Percentiles rank a stretch among this genome's conserved stretches.
These are phyloP conservation scores for Magnaporthiopsis rhizophila DNA, from an alignment of 2,329 filamentous ascomycete genomes.

Conservation along the genomic window DNA sequence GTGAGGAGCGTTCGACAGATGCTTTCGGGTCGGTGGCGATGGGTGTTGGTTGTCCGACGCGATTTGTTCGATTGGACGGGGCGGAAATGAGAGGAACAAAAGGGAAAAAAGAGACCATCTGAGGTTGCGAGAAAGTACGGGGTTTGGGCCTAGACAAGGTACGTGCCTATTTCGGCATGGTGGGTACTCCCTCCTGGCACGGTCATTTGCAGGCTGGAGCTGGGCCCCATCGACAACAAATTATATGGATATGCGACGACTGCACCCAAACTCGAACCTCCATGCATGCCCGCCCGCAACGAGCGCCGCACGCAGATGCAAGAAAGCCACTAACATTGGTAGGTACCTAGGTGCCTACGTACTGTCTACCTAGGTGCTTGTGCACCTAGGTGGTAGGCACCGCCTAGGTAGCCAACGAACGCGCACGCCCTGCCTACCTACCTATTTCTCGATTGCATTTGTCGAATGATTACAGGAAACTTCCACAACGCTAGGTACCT, in stretches of 20 bases:
- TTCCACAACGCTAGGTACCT: too few relatives aligned
- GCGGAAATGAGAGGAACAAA: slow-evolving; percentile 5
- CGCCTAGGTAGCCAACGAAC: too few relatives aligned
- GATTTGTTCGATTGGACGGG: slow-evolving; percentile 5
- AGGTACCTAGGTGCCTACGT: too few relatives aligned
- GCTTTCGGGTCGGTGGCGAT: slow-evolving; percentile 14
- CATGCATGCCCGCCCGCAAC: not conserved
- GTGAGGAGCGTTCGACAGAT: slow-evolving; percentile 2
- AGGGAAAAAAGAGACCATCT: slow-evolving; percentile 7
- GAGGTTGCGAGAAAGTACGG: slow-evolving; percentile 2
- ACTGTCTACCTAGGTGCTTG: too few relatives aligned
- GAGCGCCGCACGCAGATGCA: too few relatives aligned
- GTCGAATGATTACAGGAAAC: too few relatives aligned
- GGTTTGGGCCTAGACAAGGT: not conserved
- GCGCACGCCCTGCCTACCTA: too few relatives aligned
- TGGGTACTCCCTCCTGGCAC: not conserved
- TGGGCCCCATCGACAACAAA: not conserved
- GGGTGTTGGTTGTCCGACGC: slow-evolving; percentile 6
- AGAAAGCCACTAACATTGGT: too few relatives aligned
- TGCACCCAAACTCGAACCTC: not conserved
- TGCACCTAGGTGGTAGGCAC: too few relatives aligned
- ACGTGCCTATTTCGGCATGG: not conserved
- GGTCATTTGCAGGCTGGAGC: not conserved
- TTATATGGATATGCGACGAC: not conserved
- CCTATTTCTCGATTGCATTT: too few relatives aligned